Conservation (phyloP, 345 rosid species). For the Salix viminalis region DNA sequence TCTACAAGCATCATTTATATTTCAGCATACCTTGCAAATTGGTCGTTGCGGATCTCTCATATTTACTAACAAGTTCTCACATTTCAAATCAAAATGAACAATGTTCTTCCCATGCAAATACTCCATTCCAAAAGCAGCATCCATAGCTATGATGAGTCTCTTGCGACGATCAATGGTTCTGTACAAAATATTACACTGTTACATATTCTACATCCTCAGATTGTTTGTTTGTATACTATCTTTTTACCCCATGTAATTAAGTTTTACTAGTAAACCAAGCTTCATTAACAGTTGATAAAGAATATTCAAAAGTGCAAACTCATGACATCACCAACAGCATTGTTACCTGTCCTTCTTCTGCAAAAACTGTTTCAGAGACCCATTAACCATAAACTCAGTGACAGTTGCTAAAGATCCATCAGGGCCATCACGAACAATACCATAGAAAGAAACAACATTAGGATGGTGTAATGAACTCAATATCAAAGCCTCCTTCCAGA, state of each 20-base stretch:
- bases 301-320: constrained; percentile 9
- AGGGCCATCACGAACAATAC: constrained; percentile 98
- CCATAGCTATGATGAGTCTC: constrained; percentile 97
- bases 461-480: constrained; percentile 98
- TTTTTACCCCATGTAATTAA: constrained; percentile 14
- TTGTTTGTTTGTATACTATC: neutral
- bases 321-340: constrained; percentile 16
- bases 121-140: constrained; percentile 98
- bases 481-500: constrained; percentile 95
- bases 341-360: constrained; percentile 91
- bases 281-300: neutral
- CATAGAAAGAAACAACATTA: constrained; percentile 95
- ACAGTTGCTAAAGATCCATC: constrained; percentile 95
- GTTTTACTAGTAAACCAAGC: neutral
- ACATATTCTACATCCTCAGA: constrained; percentile 9
- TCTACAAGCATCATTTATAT: neutral
- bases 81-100: constrained; percentile 96
- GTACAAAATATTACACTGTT: constrained; percentile 25
- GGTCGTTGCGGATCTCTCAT: constrained; percentile 99
- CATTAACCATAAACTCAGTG: constrained; percentile 96
- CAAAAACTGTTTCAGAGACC: constrained; percentile 96
- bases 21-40: constrained; percentile 71
- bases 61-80: constrained; percentile 92
- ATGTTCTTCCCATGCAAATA: constrained; percentile 95
- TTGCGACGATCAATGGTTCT: constrained; percentile 99